These are phyloP conservation scores for Claviceps digitariae DNA, from an alignment of 2,329 filamentous ascomycete species.

Conservation along the genomic window DNA sequence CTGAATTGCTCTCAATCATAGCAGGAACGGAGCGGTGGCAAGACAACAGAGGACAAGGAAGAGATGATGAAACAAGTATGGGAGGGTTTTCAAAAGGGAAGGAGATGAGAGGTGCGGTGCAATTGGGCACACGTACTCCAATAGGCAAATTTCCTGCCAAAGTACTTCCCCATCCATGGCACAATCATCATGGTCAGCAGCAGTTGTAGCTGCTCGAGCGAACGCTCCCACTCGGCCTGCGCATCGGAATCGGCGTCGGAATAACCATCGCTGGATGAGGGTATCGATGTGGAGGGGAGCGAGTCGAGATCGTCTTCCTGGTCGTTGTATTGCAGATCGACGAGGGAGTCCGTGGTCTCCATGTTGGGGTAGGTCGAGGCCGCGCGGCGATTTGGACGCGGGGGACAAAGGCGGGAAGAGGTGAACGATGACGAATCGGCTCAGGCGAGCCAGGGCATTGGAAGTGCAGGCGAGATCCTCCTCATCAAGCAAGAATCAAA, in stretches of 20 bases:
- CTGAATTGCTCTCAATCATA: not conserved
- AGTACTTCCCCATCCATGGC: constrained; percentile 86
- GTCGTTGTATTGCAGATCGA: constrained; percentile 38
- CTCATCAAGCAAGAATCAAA: not conserved
- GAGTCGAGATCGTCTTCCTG: constrained; percentile 46
- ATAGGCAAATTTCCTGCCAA: constrained; percentile 88
- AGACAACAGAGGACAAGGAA: not conserved
- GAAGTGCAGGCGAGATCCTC: not conserved
- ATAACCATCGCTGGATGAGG: constrained; percentile 39
- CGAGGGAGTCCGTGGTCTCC: constrained; percentile 30
- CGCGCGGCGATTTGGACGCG: not conserved
- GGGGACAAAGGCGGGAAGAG: not conserved
- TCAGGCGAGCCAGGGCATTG: not conserved
- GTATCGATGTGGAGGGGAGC: constrained; percentile 36
- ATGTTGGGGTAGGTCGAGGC: constrained; percentile 8
- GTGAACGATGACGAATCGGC: not conserved
- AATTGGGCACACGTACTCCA: constrained; percentile 52
- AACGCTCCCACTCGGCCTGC: constrained; percentile 89
- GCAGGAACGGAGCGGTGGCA: not conserved
- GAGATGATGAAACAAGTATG: not conserved
- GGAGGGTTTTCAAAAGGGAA: not conserved
- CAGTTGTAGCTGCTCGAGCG: constrained; percentile 83
- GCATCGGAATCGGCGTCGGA: constrained; percentile 64
- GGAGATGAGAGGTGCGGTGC: too few species aligned
- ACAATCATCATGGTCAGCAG: constrained; percentile 89